phyloP scores from a whole-genome alignment of 495 filamentous ascomycete species.

The Symbiotaphrina buchneri region DNA sequence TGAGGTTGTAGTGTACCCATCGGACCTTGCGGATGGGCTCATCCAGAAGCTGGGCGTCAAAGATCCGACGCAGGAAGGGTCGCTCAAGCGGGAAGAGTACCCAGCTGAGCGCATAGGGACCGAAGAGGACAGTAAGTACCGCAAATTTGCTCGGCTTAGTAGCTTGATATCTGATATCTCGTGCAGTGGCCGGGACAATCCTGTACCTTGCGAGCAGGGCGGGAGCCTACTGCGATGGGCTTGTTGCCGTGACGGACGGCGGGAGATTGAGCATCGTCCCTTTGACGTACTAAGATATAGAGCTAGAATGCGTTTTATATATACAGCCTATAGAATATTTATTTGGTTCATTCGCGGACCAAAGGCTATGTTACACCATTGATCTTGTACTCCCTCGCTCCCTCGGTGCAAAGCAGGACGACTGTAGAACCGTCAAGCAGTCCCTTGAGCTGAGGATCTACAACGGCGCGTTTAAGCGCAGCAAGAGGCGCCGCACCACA shows the following conservation, averaged over 20 bases:
- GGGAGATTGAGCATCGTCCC: too few species aligned
- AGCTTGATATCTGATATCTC: too few species aligned
- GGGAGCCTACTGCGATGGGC: slow-evolving; percentile 15
- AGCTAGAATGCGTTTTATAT: too few species aligned
- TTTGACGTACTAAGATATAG: too few species aligned
- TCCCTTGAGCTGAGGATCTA: slow-evolving; percentile 9
- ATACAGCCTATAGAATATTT: too few species aligned
- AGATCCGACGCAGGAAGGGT: slow-evolving; percentile 4
- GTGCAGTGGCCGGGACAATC: slow-evolving; percentile 14
- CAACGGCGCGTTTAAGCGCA: slow-evolving; percentile 23
- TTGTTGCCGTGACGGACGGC: slow-evolving; percentile 15
- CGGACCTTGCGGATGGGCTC: too few species aligned
- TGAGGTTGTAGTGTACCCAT: too few species aligned
- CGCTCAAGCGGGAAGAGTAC: slow-evolving; percentile 8
- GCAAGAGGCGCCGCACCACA: slow-evolving; percentile 40
- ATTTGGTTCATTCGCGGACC: too few species aligned
- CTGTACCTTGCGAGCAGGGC: slow-evolving; percentile 13
- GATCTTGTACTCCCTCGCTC: slow-evolving; percentile 11
- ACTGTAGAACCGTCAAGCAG: slow-evolving; percentile 25
- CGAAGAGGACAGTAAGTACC: slow-evolving; percentile 14
- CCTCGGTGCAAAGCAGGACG: slow-evolving; percentile 20
- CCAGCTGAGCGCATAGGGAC: slow-evolving; percentile 13
- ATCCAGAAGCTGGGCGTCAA: too few species aligned
- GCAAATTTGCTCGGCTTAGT: too few species aligned
- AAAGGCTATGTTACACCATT: too few species aligned